Conservation (phyloP, 768 basidiomycete species). For the Suillus tomentosus region DNA sequence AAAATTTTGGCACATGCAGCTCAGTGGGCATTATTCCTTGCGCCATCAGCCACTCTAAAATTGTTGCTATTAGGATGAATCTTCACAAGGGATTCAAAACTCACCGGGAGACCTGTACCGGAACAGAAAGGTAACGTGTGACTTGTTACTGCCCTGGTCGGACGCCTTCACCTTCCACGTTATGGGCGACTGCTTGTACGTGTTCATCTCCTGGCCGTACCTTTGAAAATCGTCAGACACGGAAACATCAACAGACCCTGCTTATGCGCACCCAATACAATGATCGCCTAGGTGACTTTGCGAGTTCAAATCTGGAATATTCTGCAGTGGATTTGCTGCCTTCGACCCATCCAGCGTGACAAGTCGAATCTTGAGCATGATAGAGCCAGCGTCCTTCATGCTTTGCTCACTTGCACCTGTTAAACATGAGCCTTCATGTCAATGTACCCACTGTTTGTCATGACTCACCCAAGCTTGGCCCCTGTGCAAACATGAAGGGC, state of each 20-base stretch:
- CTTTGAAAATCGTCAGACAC: conserved; percentile 34
- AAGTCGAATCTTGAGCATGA: conserved; percentile 50
- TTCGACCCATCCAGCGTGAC: conserved; percentile 34
- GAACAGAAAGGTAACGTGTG: conserved; percentile 70
- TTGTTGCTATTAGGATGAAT: not conserved
- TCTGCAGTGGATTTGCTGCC: conserved; percentile 45
- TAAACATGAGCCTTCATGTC: conserved; percentile 6
- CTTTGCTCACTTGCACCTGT: conserved; percentile 24
- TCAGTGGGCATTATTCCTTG: conserved; percentile 50
- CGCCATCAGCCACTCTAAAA: conserved; percentile 48
- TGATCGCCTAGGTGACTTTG: conserved; percentile 43
- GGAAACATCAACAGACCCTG: conserved; percentile 1
- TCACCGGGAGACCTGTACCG: conserved; percentile 60
- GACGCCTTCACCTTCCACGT: conserved; percentile 61
- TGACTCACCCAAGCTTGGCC: conserved; percentile 40
- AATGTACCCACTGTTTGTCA: not conserved
- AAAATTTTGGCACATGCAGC: conserved; percentile 21
- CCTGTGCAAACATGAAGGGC: conserved; percentile 60
- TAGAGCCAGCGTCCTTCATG: conserved; percentile 48
- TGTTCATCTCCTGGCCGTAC: conserved; percentile 46
- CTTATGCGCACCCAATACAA: conserved; percentile 44
- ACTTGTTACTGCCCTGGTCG: conserved; percentile 39
- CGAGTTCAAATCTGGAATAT: conserved; percentile 39
- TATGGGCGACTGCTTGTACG: conserved; percentile 42
- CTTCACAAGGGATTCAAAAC: conserved; percentile 15